Evolutionary conservation across 768 basidiomycete species (phyloP), one percentile per base, ranked within the genome.

Genomic region (Macrolepiota albuminosa): DNA sequence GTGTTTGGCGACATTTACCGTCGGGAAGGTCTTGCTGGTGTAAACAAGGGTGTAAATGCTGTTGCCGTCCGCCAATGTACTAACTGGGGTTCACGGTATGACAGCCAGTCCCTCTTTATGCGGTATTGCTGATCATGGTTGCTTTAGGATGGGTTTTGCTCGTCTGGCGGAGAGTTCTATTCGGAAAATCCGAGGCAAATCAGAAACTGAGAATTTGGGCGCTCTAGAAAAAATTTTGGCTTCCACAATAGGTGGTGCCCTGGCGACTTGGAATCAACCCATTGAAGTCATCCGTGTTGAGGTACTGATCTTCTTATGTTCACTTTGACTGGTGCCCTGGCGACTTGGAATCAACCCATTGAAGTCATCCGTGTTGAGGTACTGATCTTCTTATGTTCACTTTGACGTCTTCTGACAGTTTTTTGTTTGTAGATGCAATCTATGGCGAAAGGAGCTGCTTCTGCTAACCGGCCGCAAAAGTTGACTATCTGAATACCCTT

Each of bases 231-330:
- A 95, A 76, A 93, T 98, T 67, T 58, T 89, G 37, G 81, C 95
- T 8, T 95, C 94, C 18, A 84, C 89, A 1, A 81, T 98, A 57
- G 96, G 92, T 69, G 95, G 97, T 74, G 95, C 97, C 47, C 76
- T 98, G 62, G 96, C 93, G 13, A 97, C 95, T 55, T 99, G 97
- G 97, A 99, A 99, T 74, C 97, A 98, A 71, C 96, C 95, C 43
- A 97, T 98, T 61, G 95, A 98, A 76, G 96, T 98, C 66, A 83
- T 98, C 64, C 92, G 96, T 58, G 94, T 98, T 36, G 95, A 97
- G 82, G 94, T 93, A 71, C 46, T 71, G 4, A 9, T 39, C 53
- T 47, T 48, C 10, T 4, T 13, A 16, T 21, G 6, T 14, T 50
- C n/a, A 40, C 64, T 34, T 37, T 39, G 47, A 34, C 21, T 69